Evolutionary conservation across 164 flowering plant species (phyloP), one percentile per base, ranked within the genome.

Genomic region (Protea cynaroides): DNA sequence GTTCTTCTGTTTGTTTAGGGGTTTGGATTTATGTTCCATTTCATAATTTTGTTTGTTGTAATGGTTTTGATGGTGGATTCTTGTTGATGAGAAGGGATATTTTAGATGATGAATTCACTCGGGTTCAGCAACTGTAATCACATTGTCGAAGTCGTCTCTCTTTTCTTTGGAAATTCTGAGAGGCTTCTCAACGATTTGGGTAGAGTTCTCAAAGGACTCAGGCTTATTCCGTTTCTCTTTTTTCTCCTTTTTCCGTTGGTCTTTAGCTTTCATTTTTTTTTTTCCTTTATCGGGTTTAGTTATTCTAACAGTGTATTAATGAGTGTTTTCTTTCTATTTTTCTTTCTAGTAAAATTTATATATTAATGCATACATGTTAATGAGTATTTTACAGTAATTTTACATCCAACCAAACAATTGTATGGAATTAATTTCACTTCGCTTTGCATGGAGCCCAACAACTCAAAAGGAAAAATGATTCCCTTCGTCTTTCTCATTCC

Each of bases 161-260:
- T 88, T 58, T 86, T 83, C 77, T 86, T 88, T 76, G 83, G 83
- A 50, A 89, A 88, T 60, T 79, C 87, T 69, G 82, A 83, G 69
- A 84, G 79, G 76, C 87, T 84, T 73, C 78, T 88, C 52, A 78
- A 82, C 67, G 86, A 88, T 40, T 66, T 86, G 60, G 67, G 77
- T 55, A 74, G 25, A 37, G 69, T 79, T 57, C 72, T 88, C 91
- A 86, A 29, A 76, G 89, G n/a, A 72, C 34, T 56, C 19, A 49
- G 34, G 7, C 58, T 61, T 55, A 12, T 9, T 14, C 19, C n/a
- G n/a, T n/a, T 21, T 18, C 11, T 52, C 52, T 21, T 60, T 37
- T 3, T 43, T 25, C 25, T 40, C 21, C 8, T 1, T 55, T 37
- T 51, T 62, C 21, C 24, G 36, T 51, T 29, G 34, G 34, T 65